Evolutionary conservation across 2,329 filamentous ascomycete genomes (phyloP), one percentile per base, ranked within the genome.

Genomic region (Biscogniauxia mediterranea): DNA sequence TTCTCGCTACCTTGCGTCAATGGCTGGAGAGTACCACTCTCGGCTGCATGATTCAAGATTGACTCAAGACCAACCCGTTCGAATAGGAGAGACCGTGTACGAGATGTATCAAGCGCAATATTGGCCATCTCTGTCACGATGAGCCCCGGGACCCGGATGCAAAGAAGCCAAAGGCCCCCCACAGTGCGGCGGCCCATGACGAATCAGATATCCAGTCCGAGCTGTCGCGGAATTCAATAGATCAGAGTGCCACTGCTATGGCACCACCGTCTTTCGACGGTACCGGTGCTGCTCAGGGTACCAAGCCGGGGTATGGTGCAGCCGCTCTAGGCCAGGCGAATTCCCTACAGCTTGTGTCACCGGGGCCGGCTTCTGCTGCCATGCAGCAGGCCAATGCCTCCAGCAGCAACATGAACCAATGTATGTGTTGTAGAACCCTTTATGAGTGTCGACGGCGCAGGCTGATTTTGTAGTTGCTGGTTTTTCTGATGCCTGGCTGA

Each of bases 121-220:
- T 99, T 77, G 95, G 94, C 71, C 95, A 99, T 78, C 85, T 99
- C 68, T 99, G 95, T 78, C 95, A 97, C 80, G 95, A 99, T 78
- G 95, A 98, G 79, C 94, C 93, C 69, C 89, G 94, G 77, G 94
- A 99, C 73, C 82, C 88, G 68, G 86, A 88, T 64, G 77, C 89
- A 62, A 96, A 95, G 79, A 94, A 93, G 78, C 79, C 85, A 70
- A 97, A 94, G 79, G 84, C 81, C 74, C 81, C 86, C 68, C 80
- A 81, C 65, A 83, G 81, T 64, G 78, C 82, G 62, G 81, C 85
- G 57, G 78, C 80, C 52, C 81, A 83, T 60, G 87, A 90, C 70
- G 87, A 90, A 73, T 83, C 86, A 66, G 84, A 85, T 58, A 76
- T 78, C 65, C 80, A 81, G 70, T 71, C 82, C 62, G 83, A 86